Base-by-base conservation (phyloP, 2,329 filamentous ascomycete genomes). In the Alternaria sp. region DNA sequence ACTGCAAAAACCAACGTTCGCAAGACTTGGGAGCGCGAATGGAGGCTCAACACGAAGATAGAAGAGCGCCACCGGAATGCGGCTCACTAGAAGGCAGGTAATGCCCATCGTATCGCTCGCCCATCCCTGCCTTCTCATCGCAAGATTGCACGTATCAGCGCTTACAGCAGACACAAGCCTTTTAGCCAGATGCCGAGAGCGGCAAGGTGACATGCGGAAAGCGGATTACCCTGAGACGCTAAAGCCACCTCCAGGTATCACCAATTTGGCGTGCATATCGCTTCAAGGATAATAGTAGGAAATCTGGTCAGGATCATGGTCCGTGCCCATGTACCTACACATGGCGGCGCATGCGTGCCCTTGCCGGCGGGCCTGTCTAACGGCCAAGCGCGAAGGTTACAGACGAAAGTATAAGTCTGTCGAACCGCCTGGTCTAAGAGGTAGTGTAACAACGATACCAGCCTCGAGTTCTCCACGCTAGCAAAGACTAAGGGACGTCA, bases 221-320 rank as follows among this genome's bases (percentile, higher is more conserved):
- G 46, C 49, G 54, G 58, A 65, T 61, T 55, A 64, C 71, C 71
- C 68, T 71, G 66, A 63, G 55, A 61, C 70, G 70, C 74, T 75
- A 75, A 68, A 66, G 70, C 61, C 64, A 72, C 70, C 68, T 60
- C 69, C 61, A 68, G 64, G 73, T 74, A 67, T 73, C 73, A 75
- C 65, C 70, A 76, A 73, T 73, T 71, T 72, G 69, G 66, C 66
- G 44, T 74, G 72, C 74, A 75, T 61, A 61, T 73, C 65, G 71
- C 70, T 72, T 71, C 68, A 63, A 68, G 68, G 72, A 62, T 71
- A 44, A 63, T 62, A 61, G 49, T 47, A 58, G 56, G 23, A 55
- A 58, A 53, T 64, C 53, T 58, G 63, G 68, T 68, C 70, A 63
- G 61, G 64, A 63, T 63, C 45, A 55, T 60, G 68, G 71, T 63